phyloP scores from a whole-genome alignment of 2,329 filamentous ascomycete genomes.

The Neocatenulostroma microsporum region DNA sequence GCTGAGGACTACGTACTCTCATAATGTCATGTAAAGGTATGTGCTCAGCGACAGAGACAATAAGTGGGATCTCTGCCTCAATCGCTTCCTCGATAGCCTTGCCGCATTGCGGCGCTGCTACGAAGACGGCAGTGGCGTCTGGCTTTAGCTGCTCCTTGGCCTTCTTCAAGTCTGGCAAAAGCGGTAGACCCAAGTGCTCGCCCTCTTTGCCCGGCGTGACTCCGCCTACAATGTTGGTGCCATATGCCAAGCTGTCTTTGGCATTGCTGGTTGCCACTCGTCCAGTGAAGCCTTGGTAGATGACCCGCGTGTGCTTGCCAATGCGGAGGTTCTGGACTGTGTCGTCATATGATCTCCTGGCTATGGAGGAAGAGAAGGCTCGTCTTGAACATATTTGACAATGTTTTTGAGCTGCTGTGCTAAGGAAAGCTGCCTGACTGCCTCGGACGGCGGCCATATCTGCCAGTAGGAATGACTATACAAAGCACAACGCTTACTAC shows the following conservation, averaged over 20 bases:
- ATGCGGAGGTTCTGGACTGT: constrained; percentile 61
- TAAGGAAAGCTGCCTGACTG: too few species aligned
- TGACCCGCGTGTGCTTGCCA: constrained; percentile 56
- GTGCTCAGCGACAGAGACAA: constrained; percentile 73
- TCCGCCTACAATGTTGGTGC: constrained; percentile 71
- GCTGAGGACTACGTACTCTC: constrained; percentile 42
- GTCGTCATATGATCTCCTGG: constrained; percentile 46
- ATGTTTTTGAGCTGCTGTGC: not conserved
- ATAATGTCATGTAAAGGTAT: constrained; percentile 72
- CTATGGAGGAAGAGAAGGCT: constrained; percentile 22
- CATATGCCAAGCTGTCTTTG: constrained; percentile 66
- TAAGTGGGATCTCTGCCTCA: constrained; percentile 67
- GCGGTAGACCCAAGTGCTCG: constrained; percentile 64
- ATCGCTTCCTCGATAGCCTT: constrained; percentile 72
- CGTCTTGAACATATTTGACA: constrained; percentile 4
- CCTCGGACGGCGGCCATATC: not conserved
- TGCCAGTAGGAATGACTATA: too few species aligned
- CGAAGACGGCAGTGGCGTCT: constrained; percentile 72
- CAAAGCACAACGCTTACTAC: too few species aligned
- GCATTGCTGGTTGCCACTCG: constrained; percentile 66
- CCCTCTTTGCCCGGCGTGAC: constrained; percentile 63
- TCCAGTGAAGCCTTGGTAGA: constrained; percentile 66
- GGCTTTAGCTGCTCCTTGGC: constrained; percentile 65
- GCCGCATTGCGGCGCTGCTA: constrained; percentile 65
- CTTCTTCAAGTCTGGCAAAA: constrained; percentile 59